These are phyloP conservation scores for Marsdenia floribunda DNA, from an alignment of 257 asterid species.

Conservation along the genomic window DNA sequence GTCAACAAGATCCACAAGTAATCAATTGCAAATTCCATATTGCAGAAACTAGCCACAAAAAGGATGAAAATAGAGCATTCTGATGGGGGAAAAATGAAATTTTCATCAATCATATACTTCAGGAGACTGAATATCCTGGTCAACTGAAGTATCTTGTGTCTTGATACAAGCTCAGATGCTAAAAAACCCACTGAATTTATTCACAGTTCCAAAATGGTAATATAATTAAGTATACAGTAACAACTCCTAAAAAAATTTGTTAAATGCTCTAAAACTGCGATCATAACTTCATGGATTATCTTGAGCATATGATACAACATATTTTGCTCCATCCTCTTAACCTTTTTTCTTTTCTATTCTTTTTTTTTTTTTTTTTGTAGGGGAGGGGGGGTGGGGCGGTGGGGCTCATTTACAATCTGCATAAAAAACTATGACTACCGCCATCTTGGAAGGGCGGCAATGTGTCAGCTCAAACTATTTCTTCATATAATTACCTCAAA, in stretches of 20 bases:
- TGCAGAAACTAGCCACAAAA: neutral
- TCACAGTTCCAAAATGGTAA: neutral
- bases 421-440: neutral
- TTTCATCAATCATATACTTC: neutral
- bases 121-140: neutral
- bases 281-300: neutral
- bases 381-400: neutral
- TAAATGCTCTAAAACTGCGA: neutral
- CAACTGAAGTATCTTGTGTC: neutral
- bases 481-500: constrained; percentile 35
- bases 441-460: neutral
- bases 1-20: neutral
- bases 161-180: neutral
- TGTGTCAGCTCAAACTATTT: constrained; percentile 10
- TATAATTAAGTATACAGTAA: neutral
- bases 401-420: neutral
- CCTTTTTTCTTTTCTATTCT: neutral
- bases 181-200: neutral
- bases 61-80: neutral
- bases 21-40: neutral
- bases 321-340: neutral
- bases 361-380: too few relatives aligned
- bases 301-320: neutral
- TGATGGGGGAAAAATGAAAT: neutral
- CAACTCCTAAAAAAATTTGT: neutral